phyloP scores from a whole-genome alignment of 352 stramenopile genomes.

The Phytophthora sp. region DNA sequence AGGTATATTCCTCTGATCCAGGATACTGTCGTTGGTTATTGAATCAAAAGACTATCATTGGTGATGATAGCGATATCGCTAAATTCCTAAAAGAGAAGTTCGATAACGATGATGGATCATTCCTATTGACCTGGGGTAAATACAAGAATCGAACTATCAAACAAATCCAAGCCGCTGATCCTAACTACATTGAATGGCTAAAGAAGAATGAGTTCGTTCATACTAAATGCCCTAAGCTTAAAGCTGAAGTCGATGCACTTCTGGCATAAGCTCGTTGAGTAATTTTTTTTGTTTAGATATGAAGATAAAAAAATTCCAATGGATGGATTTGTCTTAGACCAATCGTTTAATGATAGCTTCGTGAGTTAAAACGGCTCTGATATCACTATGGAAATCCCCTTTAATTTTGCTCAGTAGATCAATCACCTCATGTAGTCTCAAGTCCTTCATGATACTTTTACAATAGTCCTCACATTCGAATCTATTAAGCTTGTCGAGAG shows the following conservation, averaged over 20 bases:
- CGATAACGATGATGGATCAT: neutral
- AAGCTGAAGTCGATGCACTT: conserved; percentile 1
- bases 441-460: no score
- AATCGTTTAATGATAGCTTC: no score
- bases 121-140: neutral
- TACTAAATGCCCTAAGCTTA: neutral
- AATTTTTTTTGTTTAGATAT: no score
- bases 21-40: conserved; percentile 3
- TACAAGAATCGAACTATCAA: neutral
- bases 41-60: conserved; percentile 2
- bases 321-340: no score
- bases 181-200: neutral
- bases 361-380: no score
- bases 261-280: neutral
- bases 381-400: no score
- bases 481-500: no score
- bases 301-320: no score
- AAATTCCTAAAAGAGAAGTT: neutral
- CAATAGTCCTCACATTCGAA: no score
- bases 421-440: no score
- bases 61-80: neutral
- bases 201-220: neutral
- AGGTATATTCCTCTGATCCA: no score
- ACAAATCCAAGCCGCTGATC: neutral
- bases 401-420: no score